Percentiles rank a stretch among this genome's conserved stretches.
phyloP scores from a whole-genome alignment of 345 rosid genomes.

The Diplotaxis tenuifolia region DNA sequence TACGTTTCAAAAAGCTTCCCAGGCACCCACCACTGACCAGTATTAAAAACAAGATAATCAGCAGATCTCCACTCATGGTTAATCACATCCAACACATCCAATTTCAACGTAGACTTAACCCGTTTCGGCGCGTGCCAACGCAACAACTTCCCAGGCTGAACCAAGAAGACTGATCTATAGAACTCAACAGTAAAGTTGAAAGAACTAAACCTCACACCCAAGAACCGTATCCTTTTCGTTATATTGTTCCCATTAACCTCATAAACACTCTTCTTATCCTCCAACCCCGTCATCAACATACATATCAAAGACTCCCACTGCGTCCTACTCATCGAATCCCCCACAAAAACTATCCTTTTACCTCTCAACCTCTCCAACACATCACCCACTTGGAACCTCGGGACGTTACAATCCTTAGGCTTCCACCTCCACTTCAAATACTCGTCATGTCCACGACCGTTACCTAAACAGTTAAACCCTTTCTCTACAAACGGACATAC shows the following conservation, averaged over 20 bases:
- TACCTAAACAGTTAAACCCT: conserved; percentile 76
- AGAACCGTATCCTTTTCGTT: conserved; percentile 72
- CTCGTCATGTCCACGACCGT: conserved; percentile 58
- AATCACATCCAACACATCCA: conserved; percentile 74
- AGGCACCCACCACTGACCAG: conserved; percentile 99
- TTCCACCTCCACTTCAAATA: conserved; percentile 86
- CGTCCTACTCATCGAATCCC: conserved; percentile 88
- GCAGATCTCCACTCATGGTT: conserved; percentile 71
- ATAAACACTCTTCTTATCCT: conserved; percentile 76
- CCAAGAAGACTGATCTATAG: conserved; percentile 88
- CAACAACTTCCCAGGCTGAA: conserved; percentile 62
- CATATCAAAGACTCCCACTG: conserved; percentile 94
- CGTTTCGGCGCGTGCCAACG: conserved; percentile 73
- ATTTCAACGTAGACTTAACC: conserved; percentile 64
- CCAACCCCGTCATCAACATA: conserved; percentile 77
- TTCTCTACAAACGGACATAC: conserved; percentile 73
- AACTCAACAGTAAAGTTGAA: conserved; percentile 77
- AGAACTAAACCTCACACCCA: conserved; percentile 75
- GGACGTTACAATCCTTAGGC: conserved; percentile 62
- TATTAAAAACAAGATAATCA: conserved; percentile 78
- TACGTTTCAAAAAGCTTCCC: conserved; percentile 86
- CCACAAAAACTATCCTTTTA: conserved; percentile 80
- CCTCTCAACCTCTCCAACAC: conserved; percentile 57
- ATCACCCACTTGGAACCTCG: conserved; percentile 48
- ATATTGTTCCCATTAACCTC: conserved; percentile 76